These are phyloP conservation scores for Citrullus colocynthis DNA, from an alignment of 306 rosid genomes.

Conservation along the genomic window DNA sequence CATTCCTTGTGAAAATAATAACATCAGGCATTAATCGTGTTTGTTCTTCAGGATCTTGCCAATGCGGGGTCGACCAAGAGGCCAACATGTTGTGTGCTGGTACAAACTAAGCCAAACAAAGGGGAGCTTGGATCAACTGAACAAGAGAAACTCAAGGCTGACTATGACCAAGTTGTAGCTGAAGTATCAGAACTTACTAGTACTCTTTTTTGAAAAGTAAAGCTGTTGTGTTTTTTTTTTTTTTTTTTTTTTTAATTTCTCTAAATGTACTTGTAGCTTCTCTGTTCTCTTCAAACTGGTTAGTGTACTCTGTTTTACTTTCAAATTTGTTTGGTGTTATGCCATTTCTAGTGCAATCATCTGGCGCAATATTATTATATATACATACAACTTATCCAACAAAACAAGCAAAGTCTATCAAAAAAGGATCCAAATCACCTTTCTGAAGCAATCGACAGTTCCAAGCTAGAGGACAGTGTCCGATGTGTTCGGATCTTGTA, in stretches of 20 bases:
- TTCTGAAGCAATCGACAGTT: background rate
- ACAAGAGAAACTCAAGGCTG: constrained; percentile 63
- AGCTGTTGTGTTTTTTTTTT: background rate
- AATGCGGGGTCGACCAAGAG: constrained; percentile 91
- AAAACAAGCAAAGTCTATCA: too few species aligned
- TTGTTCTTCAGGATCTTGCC: constrained; percentile 65
- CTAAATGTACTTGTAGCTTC: background rate
- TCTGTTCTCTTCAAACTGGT: background rate
- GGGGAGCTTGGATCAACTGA: constrained; percentile 53
- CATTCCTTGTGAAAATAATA: background rate
- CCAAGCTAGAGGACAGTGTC: background rate
- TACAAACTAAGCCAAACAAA: constrained; percentile 66
- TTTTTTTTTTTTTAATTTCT: background rate
- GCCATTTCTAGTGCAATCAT: background rate
- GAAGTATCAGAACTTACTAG: constrained; percentile 46
- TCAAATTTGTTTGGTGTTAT: background rate
- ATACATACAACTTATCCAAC: background rate
- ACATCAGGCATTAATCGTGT: background rate
- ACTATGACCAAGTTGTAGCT: constrained; percentile 47
- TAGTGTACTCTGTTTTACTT: background rate
- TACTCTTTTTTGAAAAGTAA: constrained; percentile 42
- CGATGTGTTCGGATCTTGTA: background rate
- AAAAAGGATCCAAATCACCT: background rate
- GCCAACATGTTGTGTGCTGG: constrained; percentile 93
- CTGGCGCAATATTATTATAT: background rate